Conservation (phyloP, 441 rosid genomes). For the Gossypium aridum region DNA sequence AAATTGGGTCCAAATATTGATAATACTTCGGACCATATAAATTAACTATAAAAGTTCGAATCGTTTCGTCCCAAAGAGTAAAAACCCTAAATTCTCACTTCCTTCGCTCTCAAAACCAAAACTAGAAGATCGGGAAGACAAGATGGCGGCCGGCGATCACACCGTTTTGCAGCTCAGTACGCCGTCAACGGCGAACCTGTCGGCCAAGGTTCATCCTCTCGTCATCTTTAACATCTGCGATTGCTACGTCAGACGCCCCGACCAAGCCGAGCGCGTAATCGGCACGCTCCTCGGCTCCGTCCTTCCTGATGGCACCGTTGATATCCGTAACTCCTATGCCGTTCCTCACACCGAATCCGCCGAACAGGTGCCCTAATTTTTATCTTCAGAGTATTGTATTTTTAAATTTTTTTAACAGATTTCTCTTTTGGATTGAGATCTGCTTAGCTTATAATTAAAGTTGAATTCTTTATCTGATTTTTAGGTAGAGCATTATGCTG, state of each 20-base stretch:
- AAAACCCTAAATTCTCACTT: conserved; percentile 23
- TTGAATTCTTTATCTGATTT: not conserved
- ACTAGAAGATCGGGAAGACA: not conserved
- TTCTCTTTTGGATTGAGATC: not conserved
- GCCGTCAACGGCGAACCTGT: conserved; percentile 28
- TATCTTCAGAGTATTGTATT: not conserved
- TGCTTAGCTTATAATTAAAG: not conserved
- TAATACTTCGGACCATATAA: not conserved
- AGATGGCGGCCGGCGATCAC: conserved; percentile 51
- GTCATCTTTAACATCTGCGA: conserved; percentile 94
- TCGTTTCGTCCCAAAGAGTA: not conserved
- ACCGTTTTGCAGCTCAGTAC: conserved; percentile 62
- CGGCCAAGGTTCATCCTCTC: conserved; percentile 75
- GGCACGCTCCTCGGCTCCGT: conserved; percentile 94
- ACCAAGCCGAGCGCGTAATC: conserved; percentile 89
- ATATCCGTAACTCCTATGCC: conserved; percentile 84
- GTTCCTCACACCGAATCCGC: conserved; percentile 94
- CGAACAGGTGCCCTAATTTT: conserved; percentile 37
- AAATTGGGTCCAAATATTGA: not conserved
- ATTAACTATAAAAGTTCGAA: not conserved
- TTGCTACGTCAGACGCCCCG: conserved; percentile 86
- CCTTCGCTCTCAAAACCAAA: conserved; percentile 2
- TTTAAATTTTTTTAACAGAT: not conserved
- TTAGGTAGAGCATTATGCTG: not conserved
- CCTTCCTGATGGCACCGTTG: conserved; percentile 82